Conservation (phyloP, 2,329 filamentous ascomycete genomes). For the Aureobasidium sp. region DNA sequence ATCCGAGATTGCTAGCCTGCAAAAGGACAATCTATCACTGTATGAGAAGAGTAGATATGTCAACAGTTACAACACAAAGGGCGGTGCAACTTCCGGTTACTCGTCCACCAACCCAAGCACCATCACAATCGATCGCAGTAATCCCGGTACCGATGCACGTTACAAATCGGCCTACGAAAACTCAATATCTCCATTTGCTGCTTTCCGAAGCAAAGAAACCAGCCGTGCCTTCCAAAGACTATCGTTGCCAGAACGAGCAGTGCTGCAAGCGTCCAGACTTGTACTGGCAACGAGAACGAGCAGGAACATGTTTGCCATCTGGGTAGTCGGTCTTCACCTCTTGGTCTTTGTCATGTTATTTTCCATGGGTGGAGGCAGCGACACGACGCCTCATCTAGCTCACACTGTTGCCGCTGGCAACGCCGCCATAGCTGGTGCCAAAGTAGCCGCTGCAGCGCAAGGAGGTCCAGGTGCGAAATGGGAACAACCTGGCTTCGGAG, state of each 20-base stretch:
- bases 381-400: not conserved
- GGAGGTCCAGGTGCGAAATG: constrained; percentile 2
- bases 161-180: constrained; percentile 92
- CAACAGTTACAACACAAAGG: constrained; percentile 74
- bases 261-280: constrained; percentile 86
- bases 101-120: constrained; percentile 72
- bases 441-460: not conserved
- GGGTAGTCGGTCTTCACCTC: constrained; percentile 82
- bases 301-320: constrained; percentile 87
- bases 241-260: constrained; percentile 80
- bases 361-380: constrained; percentile 54
- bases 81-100: constrained; percentile 52
- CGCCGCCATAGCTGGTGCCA: constrained; percentile 4
- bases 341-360: constrained; percentile 83
- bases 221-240: constrained; percentile 86
- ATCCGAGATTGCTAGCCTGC: constrained; percentile 83
- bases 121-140: constrained; percentile 53
- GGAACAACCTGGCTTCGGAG: constrained; percentile 6
- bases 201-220: constrained; percentile 89
- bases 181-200: constrained; percentile 90
- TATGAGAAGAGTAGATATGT: constrained; percentile 98
- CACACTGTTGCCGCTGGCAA: constrained; percentile 6
- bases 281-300: constrained; percentile 85
- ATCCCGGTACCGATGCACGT: constrained; percentile 67
- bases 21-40: constrained; percentile 90